These are phyloP conservation scores for Ceratocystis huliohia DNA, from an alignment of 2,329 filamentous ascomycete species.

Conservation along the genomic window DNA sequence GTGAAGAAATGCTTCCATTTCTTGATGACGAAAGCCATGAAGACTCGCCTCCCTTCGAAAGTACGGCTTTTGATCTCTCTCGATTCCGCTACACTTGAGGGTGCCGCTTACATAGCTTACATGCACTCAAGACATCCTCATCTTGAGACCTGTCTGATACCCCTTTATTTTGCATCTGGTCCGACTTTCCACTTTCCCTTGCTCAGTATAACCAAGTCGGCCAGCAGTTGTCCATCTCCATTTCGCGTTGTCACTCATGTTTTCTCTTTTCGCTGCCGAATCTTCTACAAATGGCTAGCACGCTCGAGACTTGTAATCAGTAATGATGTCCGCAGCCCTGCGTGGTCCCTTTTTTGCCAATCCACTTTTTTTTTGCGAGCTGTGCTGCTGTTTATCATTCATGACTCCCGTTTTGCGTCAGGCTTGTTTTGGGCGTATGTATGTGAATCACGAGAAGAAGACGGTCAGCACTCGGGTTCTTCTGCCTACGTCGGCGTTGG, in stretches of 20 bases:
- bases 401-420: neutral
- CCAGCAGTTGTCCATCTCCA: constrained; percentile 9
- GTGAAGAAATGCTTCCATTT: constrained; percentile 44
- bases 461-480: no score
- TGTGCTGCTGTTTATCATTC: no score
- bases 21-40: constrained; percentile 37
- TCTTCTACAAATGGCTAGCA: neutral
- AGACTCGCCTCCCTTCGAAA: constrained; percentile 24
- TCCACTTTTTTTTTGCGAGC: neutral
- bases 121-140: neutral
- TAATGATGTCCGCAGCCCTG: neutral
- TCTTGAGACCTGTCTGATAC: constrained; percentile 3
- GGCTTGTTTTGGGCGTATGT: neutral
- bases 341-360: neutral
- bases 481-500: no score
- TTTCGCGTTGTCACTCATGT: neutral
- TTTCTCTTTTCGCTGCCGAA: neutral
- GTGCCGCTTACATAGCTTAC: neutral
- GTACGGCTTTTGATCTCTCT: constrained; percentile 12
- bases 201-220: neutral
- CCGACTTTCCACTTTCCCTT: neutral
- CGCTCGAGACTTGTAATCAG: neutral
- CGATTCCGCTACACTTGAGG: constrained; percentile 12
- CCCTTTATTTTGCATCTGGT: constrained; percentile 13
- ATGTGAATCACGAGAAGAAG: neutral